Conservation (phyloP, 1,284 basidiomycete genomes). For the Sutorius eximius region DNA sequence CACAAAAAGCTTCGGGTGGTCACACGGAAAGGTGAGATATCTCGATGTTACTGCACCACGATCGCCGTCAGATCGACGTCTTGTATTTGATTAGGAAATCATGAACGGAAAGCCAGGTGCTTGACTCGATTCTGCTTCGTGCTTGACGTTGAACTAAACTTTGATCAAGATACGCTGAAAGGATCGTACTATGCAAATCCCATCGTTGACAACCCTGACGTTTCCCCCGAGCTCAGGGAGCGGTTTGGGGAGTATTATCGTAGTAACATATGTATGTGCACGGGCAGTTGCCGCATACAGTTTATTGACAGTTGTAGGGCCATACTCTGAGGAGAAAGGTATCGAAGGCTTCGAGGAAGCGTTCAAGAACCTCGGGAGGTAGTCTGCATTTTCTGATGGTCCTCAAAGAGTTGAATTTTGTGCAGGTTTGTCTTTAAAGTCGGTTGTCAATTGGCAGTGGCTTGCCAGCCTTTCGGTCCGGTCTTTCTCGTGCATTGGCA, state of each 20-base stretch:
- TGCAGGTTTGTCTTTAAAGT: conserved; percentile 74
- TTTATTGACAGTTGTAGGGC: conserved; percentile 56
- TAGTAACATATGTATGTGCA: conserved; percentile 65
- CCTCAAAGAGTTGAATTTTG: not conserved
- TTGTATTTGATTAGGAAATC: conserved; percentile 61
- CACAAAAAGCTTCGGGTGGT: conserved; percentile 83
- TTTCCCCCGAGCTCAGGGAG: conserved; percentile 50
- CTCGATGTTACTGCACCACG: not conserved
- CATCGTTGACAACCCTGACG: conserved; percentile 60
- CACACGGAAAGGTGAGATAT: conserved; percentile 75
- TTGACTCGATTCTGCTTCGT: conserved; percentile 3
- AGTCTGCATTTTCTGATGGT: conserved; percentile 16
- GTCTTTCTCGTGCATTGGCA: conserved; percentile 9
- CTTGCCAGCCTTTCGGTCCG: conserved; percentile 85
- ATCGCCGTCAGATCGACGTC: not conserved
- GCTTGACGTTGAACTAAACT: conserved; percentile 4
- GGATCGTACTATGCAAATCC: conserved; percentile 94
- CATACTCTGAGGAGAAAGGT: conserved; percentile 53
- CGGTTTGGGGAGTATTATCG: conserved; percentile 80
- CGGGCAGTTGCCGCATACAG: not conserved
- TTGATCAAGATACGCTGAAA: conserved; percentile 69
- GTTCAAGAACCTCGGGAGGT: conserved; percentile 83
- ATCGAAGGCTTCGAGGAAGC: conserved; percentile 79
- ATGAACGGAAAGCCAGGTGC: conserved; percentile 88
- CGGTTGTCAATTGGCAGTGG: conserved; percentile 75